A percentile compares a stretch with the other conserved stretches of the same genome.
Conservation (phyloP, 2,329 filamentous ascomycete genomes). For the Volutella citrinella region DNA sequence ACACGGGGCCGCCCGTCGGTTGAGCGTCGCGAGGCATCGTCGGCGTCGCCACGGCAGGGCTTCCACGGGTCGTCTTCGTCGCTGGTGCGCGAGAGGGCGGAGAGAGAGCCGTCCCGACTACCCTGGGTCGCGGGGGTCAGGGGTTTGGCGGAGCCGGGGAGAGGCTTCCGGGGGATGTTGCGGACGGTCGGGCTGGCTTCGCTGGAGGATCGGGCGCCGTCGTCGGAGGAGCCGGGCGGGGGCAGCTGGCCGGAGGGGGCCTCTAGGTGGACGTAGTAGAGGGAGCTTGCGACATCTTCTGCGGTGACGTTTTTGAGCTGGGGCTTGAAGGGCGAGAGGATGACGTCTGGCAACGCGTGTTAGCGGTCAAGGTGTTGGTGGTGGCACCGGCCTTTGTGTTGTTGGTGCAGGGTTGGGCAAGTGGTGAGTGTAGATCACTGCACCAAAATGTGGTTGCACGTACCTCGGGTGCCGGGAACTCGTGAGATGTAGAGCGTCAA, state of each 20-base stretch:
- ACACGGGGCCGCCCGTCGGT: no score
- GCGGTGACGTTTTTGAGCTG: constrained; percentile 83
- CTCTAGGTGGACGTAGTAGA: constrained; percentile 84
- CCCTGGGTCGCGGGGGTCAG: constrained; percentile 22
- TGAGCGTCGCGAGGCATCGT: no score
- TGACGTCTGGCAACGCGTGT: constrained; percentile 64
- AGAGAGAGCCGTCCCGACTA: constrained; percentile 9
- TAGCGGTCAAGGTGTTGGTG: no score
- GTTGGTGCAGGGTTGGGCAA: constrained; percentile 13
- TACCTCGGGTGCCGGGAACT: constrained; percentile 87
- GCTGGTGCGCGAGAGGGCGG: constrained; percentile 2
- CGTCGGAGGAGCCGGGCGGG: constrained; percentile 24
- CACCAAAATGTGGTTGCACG: no score
- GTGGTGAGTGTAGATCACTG: no score
- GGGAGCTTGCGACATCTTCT: constrained; percentile 79
- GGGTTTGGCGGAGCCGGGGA: constrained; percentile 36
- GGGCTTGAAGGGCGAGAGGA: constrained; percentile 88
- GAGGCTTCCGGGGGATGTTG: constrained; percentile 52
- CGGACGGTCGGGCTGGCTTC: constrained; percentile 39
- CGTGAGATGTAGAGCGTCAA: constrained; percentile 87
- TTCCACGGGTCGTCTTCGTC: no score
- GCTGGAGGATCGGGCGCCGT: constrained; percentile 39
- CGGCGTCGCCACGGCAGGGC: no score
- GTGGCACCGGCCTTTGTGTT: no score
- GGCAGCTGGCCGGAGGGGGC: constrained; percentile 51